Conservation (phyloP, 1,284 basidiomycete genomes). For the Pyrrhoderma noxium region DNA sequence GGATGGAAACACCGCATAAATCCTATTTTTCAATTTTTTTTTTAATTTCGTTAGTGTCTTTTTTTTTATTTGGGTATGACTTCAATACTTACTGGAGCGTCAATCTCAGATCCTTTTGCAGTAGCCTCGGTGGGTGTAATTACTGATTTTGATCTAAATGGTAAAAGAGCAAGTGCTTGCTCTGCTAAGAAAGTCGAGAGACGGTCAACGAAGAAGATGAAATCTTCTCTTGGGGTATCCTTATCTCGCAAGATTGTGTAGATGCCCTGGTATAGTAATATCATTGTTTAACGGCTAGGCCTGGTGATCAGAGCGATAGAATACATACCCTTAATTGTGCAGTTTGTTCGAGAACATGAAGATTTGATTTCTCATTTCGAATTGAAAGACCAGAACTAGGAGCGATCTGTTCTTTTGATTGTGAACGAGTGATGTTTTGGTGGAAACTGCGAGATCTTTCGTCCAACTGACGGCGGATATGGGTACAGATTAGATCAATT, state of each 20-base stretch:
- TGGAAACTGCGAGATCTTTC: slow-evolving; percentile 71
- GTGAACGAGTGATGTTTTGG: slow-evolving; percentile 52
- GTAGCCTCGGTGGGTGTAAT: slow-evolving; percentile 59
- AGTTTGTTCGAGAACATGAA: slow-evolving; percentile 73
- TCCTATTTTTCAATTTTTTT: slow-evolving; percentile 32
- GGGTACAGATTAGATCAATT: slow-evolving; percentile 89
- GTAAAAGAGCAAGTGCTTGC: slow-evolving; percentile 75
- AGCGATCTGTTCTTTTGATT: slow-evolving; percentile 6
- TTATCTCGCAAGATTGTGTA: slow-evolving; percentile 79
- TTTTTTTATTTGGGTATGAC: slow-evolving; percentile 5
- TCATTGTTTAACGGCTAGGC: neutral
- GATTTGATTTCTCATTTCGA: slow-evolving; percentile 38
- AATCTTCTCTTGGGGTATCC: slow-evolving; percentile 71
- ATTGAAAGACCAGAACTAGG: neutral
- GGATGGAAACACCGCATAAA: slow-evolving; percentile 77
- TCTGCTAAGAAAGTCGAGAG: slow-evolving; percentile 83
- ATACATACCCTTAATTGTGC: slow-evolving; percentile 66
- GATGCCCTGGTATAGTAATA: slow-evolving; percentile 55
- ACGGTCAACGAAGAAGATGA: slow-evolving; percentile 84
- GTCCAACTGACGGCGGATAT: slow-evolving; percentile 79
- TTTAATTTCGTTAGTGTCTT: slow-evolving; percentile 15
- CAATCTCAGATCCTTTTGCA: slow-evolving; percentile 57
- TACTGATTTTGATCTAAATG: slow-evolving; percentile 58
- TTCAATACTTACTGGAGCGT: slow-evolving; percentile 38
- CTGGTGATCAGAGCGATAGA: neutral